Evolutionary conservation across 2,329 filamentous ascomycete species (phyloP).

Genomic region (Bipolaris victoriae): DNA sequence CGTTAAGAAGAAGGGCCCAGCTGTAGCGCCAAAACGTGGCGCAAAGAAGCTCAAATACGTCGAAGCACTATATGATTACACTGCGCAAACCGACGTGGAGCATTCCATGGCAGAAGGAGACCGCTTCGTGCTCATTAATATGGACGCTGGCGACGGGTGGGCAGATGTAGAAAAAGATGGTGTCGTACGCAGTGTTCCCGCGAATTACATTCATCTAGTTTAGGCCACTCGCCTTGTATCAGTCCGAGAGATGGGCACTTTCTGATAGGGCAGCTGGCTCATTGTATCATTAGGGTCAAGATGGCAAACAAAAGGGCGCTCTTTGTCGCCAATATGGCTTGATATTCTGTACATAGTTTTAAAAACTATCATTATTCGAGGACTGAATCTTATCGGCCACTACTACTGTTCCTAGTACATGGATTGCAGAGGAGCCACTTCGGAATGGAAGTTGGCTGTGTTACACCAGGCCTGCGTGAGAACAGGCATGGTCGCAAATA

Average conservation of each 20-base stretch:
- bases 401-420: neutral
- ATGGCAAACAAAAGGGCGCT: neutral
- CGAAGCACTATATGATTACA: conserved; percentile 90
- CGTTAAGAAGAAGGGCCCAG: conserved; percentile 85
- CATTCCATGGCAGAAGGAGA: conserved; percentile 92
- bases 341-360: conserved; percentile 14
- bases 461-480: too few relatives aligned
- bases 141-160: conserved; percentile 93
- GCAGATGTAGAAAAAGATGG: conserved; percentile 94
- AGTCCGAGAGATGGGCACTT: conserved; percentile 19
- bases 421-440: neutral
- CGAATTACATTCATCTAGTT: conserved; percentile 85
- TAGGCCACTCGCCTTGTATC: conserved; percentile 44
- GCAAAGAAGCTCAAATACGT: conserved; percentile 95
- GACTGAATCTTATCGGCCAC: neutral
- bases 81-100: conserved; percentile 82
- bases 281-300: neutral
- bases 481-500: too few relatives aligned
- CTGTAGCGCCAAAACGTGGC: conserved; percentile 85
- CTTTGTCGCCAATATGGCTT: neutral
- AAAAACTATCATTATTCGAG: neutral
- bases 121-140: conserved; percentile 84
- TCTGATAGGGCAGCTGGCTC: conserved; percentile 3
- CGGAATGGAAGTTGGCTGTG: too few relatives aligned
- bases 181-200: conserved; percentile 84